Conservation (phyloP, 768 basidiomycete genomes). For the Pulveroboletus sp. region DNA sequence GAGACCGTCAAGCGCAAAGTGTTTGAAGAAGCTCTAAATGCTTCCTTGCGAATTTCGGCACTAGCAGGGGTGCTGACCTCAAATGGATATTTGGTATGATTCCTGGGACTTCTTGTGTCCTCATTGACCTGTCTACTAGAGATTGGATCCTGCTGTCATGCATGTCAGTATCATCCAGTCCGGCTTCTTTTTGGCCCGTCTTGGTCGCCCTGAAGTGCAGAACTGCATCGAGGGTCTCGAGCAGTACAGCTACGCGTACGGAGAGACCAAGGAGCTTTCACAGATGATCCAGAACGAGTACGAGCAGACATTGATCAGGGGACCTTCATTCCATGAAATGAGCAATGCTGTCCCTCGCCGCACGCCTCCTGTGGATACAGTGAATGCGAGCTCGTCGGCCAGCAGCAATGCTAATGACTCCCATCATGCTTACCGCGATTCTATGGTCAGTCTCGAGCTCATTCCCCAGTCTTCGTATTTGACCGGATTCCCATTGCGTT, state of each 20-base stretch:
- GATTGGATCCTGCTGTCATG: conserved; percentile 85
- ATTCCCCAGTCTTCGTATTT: conserved; percentile 3
- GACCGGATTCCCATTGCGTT: conserved; percentile 1
- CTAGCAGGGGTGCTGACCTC: conserved; percentile 78
- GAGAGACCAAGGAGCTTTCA: conserved; percentile 78
- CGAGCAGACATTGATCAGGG: conserved; percentile 38
- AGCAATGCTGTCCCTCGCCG: conserved; percentile 29
- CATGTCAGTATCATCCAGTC: conserved; percentile 83
- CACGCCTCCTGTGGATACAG: conserved; percentile 14
- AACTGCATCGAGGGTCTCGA: conserved; percentile 82
- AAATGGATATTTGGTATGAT: conserved; percentile 78
- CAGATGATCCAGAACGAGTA: conserved; percentile 53
- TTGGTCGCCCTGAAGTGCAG: conserved; percentile 77
- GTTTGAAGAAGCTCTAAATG: conserved; percentile 77
- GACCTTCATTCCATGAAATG: conserved; percentile 40
- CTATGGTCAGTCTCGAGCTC: conserved; percentile 12
- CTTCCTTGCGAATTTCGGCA: conserved; percentile 85
- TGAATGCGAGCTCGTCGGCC: conserved; percentile 4
- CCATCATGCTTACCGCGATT: conserved; percentile 14
- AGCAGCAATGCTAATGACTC: conserved; percentile 20
- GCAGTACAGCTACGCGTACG: conserved; percentile 86
- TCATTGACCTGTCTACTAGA: conserved; percentile 34
- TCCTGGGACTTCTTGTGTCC: background rate
- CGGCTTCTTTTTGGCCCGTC: conserved; percentile 72
- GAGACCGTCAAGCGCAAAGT: conserved; percentile 66